Base-by-base conservation (phyloP, 176 grass and related monocot genomes). In the Avena insularis region DNA sequence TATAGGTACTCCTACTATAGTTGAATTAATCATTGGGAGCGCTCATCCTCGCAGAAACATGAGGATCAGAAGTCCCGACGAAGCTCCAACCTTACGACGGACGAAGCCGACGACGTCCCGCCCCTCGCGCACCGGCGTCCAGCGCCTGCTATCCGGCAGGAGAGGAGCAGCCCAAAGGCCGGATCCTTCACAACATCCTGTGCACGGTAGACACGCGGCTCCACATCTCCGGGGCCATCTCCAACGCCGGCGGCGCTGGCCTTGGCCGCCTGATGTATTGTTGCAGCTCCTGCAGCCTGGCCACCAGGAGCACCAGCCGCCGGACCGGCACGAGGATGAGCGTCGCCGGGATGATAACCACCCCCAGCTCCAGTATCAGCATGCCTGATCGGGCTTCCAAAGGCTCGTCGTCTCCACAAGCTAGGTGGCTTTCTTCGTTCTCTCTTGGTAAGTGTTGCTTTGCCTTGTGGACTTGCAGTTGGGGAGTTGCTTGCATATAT, bases 301-400 rank as follows among this genome's bases (percentile, higher is more conserved):
- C 87, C 48, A 96, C 43, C 50, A 93, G 83, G 3, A 87, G 38
- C 49, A 91, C 91, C 40, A 93, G 82, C 67, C 94, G 83, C 79
- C 94, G 90, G 58, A 78, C 74, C 53, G 91, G 94, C 88, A 83
- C 87, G 36, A 96, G 15, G 60, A 96, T 66, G 54, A 96, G 91
- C 87, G 87, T 96, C 87, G 91, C 73, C 54, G 91, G 94, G 83
- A 96, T 84, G 81, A 90, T 85, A 87, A 89, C 93, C 54, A 87
- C 85, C 46, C 85, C 91, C 21, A 96, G 71, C 48, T 89, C 83
- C 13, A 93, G 88, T 56, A 96, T 78, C 51, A 90, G 82, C 94
- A 93, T 93, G 64, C 16, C 59, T 73, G 65, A 63, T 38, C 19
- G 21, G 19, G 40, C 19, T 50, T 62, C 74, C 19, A 72, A 15